Conservation (phyloP, 345 rosid genomes). For the Euphorbia pulcherrima region DNA sequence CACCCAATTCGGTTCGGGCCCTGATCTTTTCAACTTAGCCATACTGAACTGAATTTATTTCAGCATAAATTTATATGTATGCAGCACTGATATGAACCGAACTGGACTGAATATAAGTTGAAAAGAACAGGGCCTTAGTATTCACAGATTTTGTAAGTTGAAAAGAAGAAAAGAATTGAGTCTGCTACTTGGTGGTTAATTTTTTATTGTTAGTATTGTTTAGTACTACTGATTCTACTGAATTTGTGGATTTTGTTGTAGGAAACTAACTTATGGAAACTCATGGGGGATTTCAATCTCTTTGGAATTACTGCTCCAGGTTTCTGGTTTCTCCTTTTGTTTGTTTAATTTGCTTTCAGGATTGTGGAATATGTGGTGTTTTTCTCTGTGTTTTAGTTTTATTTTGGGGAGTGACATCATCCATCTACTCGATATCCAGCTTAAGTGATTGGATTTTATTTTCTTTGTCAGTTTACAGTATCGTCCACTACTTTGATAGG, state of each 20-base stretch:
- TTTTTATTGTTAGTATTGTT: neutral
- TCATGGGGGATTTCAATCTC: constrained; percentile 92
- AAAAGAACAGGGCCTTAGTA: no score
- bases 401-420: neutral
- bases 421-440: neutral
- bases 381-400: neutral
- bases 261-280: constrained; percentile 92
- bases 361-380: neutral
- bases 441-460: neutral
- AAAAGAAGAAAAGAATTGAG: no score
- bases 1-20: no score
- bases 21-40: no score
- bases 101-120: no score
- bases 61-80: no score
- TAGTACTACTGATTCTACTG: no score
- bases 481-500: no score
- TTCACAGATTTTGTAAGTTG: no score
- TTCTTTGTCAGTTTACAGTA: neutral
- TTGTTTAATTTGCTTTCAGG: neutral
- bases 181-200: neutral
- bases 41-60: no score
- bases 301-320: constrained; percentile 95
- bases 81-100: no score
- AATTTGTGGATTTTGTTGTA: constrained; percentile 19
- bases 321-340: constrained; percentile 19